These are phyloP conservation scores for Skeletonema marinoi DNA, from an alignment of 108 stramenopile species.

Conservation along the genomic window DNA sequence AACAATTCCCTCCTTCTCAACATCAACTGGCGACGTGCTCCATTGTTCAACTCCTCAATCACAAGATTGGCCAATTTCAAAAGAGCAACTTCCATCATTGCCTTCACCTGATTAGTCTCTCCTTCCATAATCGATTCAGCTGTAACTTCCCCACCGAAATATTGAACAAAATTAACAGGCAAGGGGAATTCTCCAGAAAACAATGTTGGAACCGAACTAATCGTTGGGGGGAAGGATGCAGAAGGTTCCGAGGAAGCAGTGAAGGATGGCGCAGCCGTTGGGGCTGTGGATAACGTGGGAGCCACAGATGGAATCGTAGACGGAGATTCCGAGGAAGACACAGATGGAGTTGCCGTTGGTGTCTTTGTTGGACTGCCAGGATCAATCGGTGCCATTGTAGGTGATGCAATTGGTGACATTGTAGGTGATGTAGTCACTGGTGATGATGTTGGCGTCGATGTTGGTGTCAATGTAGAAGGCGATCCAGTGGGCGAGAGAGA, in stretches of 20 bases:
- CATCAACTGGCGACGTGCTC: background rate
- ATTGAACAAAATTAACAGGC: slow-evolving; percentile 16
- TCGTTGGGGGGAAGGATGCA: background rate
- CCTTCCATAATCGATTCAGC: slow-evolving; percentile 23
- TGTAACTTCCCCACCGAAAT: slow-evolving; percentile 3
- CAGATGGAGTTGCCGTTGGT: slow-evolving; percentile 1
- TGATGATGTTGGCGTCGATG: background rate
- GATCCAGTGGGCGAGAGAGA: background rate
- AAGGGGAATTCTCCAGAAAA: slow-evolving; percentile 16
- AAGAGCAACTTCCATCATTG: slow-evolving; percentile 17
- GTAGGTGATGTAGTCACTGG: background rate
- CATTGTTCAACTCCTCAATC: slow-evolving; percentile 13
- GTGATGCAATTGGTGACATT: background rate
- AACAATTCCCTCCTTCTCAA: background rate
- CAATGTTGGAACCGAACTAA: slow-evolving; percentile 1
- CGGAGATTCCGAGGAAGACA: background rate
- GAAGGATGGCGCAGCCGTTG: background rate
- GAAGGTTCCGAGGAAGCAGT: background rate
- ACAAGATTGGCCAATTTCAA: slow-evolving; percentile 19
- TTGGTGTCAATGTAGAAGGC: background rate
- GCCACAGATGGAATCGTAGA: slow-evolving; percentile 6
- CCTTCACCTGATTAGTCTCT: slow-evolving; percentile 31
- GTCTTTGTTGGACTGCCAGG: background rate
- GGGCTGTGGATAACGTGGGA: slow-evolving; percentile 5
- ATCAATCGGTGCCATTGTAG: background rate